phyloP scores from a whole-genome alignment of 306 rosid genomes.

The Ochetophila trinervis region DNA sequence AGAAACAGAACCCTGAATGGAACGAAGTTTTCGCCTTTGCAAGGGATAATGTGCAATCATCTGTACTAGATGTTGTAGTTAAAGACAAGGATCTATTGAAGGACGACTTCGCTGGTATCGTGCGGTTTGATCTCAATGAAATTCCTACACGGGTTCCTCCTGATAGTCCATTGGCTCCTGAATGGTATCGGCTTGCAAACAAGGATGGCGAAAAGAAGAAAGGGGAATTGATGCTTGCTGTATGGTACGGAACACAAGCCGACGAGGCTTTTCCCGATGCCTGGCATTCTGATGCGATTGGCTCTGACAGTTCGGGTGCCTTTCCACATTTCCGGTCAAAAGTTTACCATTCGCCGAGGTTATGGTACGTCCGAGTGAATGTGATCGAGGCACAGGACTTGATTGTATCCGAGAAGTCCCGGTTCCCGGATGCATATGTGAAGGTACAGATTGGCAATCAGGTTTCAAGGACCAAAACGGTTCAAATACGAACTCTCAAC shows the following conservation, averaged over 20 bases:
- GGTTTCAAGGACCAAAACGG: conserved; percentile 43
- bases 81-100: conserved; percentile 59
- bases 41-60: conserved; percentile 50
- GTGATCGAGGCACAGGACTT: conserved; percentile 89
- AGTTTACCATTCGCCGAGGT: conserved; percentile 78
- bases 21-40: conserved; percentile 86
- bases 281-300: conserved; percentile 90
- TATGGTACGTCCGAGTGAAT: conserved; percentile 76
- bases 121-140: conserved; percentile 60
- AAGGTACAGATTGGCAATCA: conserved; percentile 79
- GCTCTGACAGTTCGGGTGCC: conserved; percentile 42
- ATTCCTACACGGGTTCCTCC: conserved; percentile 77
- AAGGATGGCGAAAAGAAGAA: conserved; percentile 56
- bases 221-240: conserved; percentile 96
- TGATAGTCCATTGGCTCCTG: conserved; percentile 93
- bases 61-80: conserved; percentile 57
- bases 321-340: conserved; percentile 59
- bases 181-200: conserved; percentile 75
- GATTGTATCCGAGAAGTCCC: conserved; percentile 58
- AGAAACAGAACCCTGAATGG: conserved; percentile 80
- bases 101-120: conserved; percentile 75
- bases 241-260: conserved; percentile 94
- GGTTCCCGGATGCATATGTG: conserved; percentile 58
- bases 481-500: conserved; percentile 46
- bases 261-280: conserved; percentile 97